Base-by-base conservation (phyloP, 805 yeast genomes). In the Wickerhamomyces chambardii region DNA sequence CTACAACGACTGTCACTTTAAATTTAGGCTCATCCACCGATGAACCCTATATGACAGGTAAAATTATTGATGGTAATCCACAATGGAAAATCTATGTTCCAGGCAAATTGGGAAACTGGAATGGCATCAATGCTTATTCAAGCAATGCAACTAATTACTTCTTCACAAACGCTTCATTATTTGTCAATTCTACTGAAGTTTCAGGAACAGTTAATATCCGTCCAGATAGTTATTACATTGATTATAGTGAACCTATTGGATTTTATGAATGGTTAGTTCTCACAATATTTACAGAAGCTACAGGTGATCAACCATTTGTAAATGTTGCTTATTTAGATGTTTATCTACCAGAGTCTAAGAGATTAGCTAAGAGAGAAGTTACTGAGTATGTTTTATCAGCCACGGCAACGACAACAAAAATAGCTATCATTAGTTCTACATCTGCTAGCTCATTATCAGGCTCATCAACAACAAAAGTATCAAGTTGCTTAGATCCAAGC, bases 231-330 rank as follows among this genome's bases (percentile, higher is more conserved):
- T 21, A 21, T 21, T 8, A 7, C 10, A 8, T 16, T 32, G 17
- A 17, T 1, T 34, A 32, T 24, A 24, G 17, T 6, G 26, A 8
- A 15, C 15, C 31, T 18, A 33, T 36, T 28, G 35, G 22, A 4
- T 16, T 7, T 3, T 6, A 19, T 6, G 36, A 37, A 12, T 34
- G 25, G 8, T 33, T 39, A 16, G 31, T 36, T 15, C 21, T 39
- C 14, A 16, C 30, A 5, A 17, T 39, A 11, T n/a, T 21, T 29
- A 36, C 32, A 27, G 14, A 7, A 15, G 32, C 38, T 12, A 31
- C 40, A 15, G 35, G 31, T 2, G 5, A 31, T 4, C 10, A 31
- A n/a, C 41, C 43, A 30, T 40, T 34, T 21, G 29, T 15, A 17
- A 11, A 28, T 15, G 29, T 6, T n/a, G 29, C 21, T n/a, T n/a